Conservation (phyloP, 192 early-diverging fungal genomes). For the Coemansia sp. region DNA sequence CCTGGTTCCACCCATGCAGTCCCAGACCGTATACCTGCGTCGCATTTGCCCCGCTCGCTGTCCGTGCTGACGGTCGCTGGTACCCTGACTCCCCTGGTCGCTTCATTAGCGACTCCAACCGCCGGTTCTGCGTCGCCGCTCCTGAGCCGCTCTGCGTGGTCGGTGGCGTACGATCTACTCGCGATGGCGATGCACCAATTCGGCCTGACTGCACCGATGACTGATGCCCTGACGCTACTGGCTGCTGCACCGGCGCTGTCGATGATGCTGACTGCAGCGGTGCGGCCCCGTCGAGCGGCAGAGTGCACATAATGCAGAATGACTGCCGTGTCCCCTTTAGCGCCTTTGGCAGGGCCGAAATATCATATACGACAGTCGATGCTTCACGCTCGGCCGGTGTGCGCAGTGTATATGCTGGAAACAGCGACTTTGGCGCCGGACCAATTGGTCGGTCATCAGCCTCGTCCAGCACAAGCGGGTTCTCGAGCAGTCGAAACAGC, state of each 20-base stretch:
- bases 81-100: slow-evolving; percentile 22
- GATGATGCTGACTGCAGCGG: not conserved
- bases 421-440: slow-evolving; percentile 37
- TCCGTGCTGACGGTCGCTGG: slow-evolving; percentile 32
- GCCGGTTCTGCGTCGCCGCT: slow-evolving; percentile 15
- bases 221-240: too few relatives aligned
- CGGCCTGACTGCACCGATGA: not conserved
- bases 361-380: slow-evolving; percentile 33
- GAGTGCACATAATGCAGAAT: slow-evolving; percentile 54
- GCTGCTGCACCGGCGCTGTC: not conserved
- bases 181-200: not conserved
- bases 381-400: slow-evolving; percentile 13
- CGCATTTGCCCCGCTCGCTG: slow-evolving; percentile 3
- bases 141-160: not conserved
- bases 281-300: slow-evolving; percentile 24
- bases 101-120: slow-evolving; percentile 41
- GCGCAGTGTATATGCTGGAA: slow-evolving; percentile 37
- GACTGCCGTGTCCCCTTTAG: slow-evolving; percentile 54
- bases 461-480: slow-evolving; percentile 43
- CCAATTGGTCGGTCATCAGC: slow-evolving; percentile 8
- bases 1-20: slow-evolving; percentile 34
- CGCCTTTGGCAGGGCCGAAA: slow-evolving; percentile 42
- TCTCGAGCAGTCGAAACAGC: slow-evolving; percentile 47
- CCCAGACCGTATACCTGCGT: slow-evolving; percentile 40
- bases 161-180: slow-evolving; percentile 10